Evolutionary conservation across 2,329 filamentous ascomycete species (phyloP).

Genomic region (Didymella exigua): DNA sequence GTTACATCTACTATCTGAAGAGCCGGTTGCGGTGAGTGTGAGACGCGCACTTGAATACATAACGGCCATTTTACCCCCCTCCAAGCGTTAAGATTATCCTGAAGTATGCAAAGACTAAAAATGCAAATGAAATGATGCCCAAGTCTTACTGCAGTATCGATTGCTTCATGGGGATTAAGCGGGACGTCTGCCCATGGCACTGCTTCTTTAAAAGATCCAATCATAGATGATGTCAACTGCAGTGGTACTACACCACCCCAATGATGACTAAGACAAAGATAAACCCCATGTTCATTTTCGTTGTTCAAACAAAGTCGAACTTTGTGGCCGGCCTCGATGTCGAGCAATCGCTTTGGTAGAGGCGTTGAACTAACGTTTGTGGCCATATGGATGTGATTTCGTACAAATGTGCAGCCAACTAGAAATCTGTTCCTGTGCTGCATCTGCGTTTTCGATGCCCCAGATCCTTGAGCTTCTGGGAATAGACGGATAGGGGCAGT

Average conservation of each 20-base stretch:
- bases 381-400: background rate
- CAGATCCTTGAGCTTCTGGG: background rate
- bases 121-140: constrained; percentile 6
- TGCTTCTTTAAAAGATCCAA: background rate
- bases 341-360: background rate
- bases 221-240: background rate
- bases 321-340: background rate
- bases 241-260: constrained; percentile 2
- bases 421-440: background rate
- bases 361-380: background rate
- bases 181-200: background rate
- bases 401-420: background rate
- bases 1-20: no score
- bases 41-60: constrained; percentile 1
- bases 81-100: constrained; percentile 1
- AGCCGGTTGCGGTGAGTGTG: background rate
- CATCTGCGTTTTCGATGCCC: background rate
- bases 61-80: background rate
- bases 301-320: background rate
- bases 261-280: constrained; percentile 4
- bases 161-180: background rate
- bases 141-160: background rate
- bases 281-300: background rate
- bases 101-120: constrained; percentile 11
- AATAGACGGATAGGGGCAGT: background rate